Conservation (phyloP, 441 rosid genomes). For the Populus trichocarpa region DNA sequence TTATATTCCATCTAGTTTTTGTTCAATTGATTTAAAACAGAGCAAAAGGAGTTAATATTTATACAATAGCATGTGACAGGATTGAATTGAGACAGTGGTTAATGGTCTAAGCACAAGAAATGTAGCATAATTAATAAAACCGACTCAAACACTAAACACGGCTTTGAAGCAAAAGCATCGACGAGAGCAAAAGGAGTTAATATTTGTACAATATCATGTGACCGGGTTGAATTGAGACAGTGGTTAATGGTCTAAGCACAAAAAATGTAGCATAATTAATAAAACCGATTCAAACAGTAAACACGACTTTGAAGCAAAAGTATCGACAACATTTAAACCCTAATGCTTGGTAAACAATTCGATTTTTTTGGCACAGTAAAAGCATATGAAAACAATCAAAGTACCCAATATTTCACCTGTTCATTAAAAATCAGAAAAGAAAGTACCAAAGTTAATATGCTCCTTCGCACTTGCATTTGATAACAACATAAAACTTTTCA, state of each 20-base stretch:
- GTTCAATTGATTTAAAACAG: background rate
- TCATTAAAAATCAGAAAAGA: background rate
- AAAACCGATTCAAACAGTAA: background rate
- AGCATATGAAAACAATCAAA: too few relatives aligned
- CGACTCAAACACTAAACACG: too few relatives aligned
- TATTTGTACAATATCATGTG: background rate
- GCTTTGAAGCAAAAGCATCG: background rate
- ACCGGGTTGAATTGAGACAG: background rate
- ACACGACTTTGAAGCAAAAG: background rate
- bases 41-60: slow-evolving; percentile 5
- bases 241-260: background rate
- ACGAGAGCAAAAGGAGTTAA: background rate
- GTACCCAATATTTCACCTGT: too few relatives aligned
- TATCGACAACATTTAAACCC: background rate
- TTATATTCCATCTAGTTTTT: slow-evolving; percentile 1
- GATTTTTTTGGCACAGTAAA: too few relatives aligned
- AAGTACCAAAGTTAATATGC: background rate
- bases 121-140: background rate
- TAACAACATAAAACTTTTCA: too few relatives aligned
- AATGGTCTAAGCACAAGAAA: background rate
- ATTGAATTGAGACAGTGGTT: background rate
- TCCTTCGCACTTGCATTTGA: background rate
- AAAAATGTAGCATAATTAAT: background rate
- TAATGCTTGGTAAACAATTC: background rate
- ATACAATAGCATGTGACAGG: too few relatives aligned